phyloP scores from a whole-genome alignment of 352 stramenopile genomes.

The Thraustochytrium sp. region DNA sequence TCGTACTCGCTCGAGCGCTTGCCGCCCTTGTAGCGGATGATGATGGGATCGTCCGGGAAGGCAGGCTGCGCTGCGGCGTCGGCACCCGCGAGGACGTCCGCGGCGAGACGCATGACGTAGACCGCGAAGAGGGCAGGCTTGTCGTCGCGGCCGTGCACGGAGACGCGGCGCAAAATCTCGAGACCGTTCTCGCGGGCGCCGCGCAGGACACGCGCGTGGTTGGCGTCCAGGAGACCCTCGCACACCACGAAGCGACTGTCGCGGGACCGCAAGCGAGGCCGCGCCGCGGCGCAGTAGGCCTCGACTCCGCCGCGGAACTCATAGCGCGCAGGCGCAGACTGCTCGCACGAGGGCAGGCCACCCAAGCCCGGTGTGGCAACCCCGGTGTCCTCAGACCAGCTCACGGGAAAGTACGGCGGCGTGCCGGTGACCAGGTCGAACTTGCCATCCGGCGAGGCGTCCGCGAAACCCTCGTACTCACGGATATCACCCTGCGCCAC shows the following conservation, averaged over 20 bases:
- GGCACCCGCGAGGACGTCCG: not conserved
- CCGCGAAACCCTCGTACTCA: slow-evolving; percentile 9
- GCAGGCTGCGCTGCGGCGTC: not conserved
- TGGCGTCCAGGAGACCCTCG: slow-evolving; percentile 23
- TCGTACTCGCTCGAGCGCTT: slow-evolving; percentile 3
- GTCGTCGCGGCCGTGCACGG: slow-evolving; percentile 24
- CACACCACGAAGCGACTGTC: slow-evolving; percentile 38
- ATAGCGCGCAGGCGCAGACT: slow-evolving; percentile 55
- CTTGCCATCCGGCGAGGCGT: not conserved
- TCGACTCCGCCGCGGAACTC: slow-evolving; percentile 65
- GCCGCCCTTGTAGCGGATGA: slow-evolving; percentile 20
- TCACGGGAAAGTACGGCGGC: slow-evolving; percentile 57
- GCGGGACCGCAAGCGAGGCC: slow-evolving; percentile 22
- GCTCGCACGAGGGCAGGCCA: slow-evolving; percentile 42
- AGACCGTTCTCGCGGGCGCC: not conserved
- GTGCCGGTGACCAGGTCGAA: slow-evolving; percentile 65
- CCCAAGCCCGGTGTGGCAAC: slow-evolving; percentile 18
- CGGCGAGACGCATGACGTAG: slow-evolving; percentile 31
- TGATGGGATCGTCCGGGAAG: not conserved
- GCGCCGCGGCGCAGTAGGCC: slow-evolving; percentile 58
- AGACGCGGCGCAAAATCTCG: not conserved
- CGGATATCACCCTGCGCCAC: slow-evolving; percentile 47
- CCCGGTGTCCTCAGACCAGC: slow-evolving; percentile 11
- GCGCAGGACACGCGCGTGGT: slow-evolving; percentile 1
- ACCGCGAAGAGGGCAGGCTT: slow-evolving; percentile 37